A percentile compares a stretch with the other conserved stretches of the same genome.
phyloP scores from a whole-genome alignment of 768 basidiomycete species.

The Auricularia sp. region DNA sequence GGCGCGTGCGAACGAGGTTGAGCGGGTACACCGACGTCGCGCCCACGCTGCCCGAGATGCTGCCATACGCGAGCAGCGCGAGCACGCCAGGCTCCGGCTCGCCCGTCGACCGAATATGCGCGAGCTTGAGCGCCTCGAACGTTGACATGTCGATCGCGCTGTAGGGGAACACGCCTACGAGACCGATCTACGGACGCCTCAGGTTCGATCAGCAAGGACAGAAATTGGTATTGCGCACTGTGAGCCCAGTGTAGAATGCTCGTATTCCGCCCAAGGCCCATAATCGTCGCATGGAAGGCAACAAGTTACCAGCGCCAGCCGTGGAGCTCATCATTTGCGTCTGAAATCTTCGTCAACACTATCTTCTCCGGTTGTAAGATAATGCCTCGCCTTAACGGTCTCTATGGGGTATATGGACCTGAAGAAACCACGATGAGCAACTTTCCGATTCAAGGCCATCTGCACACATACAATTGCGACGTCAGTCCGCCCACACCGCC shows the following conservation, averaged over 20 bases:
- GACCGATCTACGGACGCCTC: conserved; percentile 56
- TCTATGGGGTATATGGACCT: conserved; percentile 93
- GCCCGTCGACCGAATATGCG: conserved; percentile 77
- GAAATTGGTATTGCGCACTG: conserved; percentile 41
- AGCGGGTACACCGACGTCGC: conserved; percentile 89
- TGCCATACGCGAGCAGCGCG: conserved; percentile 82
- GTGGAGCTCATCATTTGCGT: conserved; percentile 97
- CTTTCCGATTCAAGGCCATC: not conserved
- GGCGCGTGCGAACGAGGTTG: conserved; percentile 83
- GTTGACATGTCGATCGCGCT: conserved; percentile 97
- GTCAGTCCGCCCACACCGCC: conserved; percentile 94
- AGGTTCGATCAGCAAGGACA: conserved; percentile 11
- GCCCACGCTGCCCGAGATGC: conserved; percentile 86
- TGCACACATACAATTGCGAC: conserved; percentile 73
- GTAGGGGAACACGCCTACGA: conserved; percentile 95
- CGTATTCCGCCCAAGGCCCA: conserved; percentile 71
- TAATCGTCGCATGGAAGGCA: conserved; percentile 30
- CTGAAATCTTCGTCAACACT: conserved; percentile 18
- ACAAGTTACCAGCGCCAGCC: conserved; percentile 13
- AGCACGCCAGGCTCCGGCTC: conserved; percentile 84
- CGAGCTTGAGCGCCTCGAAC: conserved; percentile 89
- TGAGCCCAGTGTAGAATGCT: conserved; percentile 85
- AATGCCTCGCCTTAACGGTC: conserved; percentile 64
- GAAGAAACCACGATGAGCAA: conserved; percentile 12
- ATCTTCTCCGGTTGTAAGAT: conserved; percentile 3